Conservation (phyloP, 345 rosid genomes). For the Populus nigra region DNA sequence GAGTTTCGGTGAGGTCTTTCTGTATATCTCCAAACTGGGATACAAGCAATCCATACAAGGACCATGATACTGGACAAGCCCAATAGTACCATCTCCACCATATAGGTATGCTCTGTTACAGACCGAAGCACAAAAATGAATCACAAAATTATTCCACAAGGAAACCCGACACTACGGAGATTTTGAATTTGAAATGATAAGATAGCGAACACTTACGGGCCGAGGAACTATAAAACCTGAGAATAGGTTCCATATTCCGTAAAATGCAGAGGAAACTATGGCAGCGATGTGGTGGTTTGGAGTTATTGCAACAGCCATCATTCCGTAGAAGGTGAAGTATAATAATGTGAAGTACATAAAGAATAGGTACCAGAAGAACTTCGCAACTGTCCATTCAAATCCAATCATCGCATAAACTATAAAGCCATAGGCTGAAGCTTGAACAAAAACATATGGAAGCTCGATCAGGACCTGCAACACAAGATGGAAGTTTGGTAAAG, state of each 20-base stretch:
- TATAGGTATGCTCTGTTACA: conserved; percentile 17
- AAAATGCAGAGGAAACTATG: conserved; percentile 51
- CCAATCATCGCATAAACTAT: conserved; percentile 66
- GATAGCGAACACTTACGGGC: conserved; percentile 37
- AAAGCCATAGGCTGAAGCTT: conserved; percentile 43
- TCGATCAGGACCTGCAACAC: conserved; percentile 48
- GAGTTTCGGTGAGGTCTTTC: neutral
- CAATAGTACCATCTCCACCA: conserved; percentile 36
- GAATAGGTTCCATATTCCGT: conserved; percentile 56
- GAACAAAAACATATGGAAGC: conserved; percentile 53
- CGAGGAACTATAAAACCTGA: conserved; percentile 63
- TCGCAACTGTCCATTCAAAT: conserved; percentile 48
- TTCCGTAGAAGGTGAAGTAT: conserved; percentile 68
- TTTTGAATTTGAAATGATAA: neutral
- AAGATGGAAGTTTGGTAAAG: neutral
- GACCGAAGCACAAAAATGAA: neutral
- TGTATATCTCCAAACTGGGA: conserved; percentile 17
- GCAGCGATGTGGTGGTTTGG: conserved; percentile 61
- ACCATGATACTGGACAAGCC: conserved; percentile 22
- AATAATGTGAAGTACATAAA: conserved; percentile 55
- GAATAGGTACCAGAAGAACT: conserved; percentile 64
- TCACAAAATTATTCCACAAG: neutral
- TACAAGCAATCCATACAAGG: conserved; percentile 22
- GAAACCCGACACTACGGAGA: no score
- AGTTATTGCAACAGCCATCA: conserved; percentile 69